A percentile compares a stretch with the other conserved stretches of the same genome.
Conservation (phyloP, 2,329 filamentous ascomycete species). For the Eurotiales sp. region DNA sequence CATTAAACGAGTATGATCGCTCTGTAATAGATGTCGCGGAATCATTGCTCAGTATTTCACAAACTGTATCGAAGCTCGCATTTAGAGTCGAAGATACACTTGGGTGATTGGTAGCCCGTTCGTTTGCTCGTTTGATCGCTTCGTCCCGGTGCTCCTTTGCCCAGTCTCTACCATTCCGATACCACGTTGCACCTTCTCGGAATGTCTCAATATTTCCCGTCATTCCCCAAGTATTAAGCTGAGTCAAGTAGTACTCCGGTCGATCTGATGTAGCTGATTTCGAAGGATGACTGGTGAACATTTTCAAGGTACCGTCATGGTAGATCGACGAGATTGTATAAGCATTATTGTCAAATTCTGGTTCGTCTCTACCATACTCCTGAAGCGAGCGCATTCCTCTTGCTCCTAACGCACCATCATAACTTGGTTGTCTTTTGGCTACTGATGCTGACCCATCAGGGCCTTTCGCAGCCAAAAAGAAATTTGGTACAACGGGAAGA, state of each 20-base stretch:
- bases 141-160: constrained; percentile 5
- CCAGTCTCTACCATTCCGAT: not conserved
- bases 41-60: too few relatives aligned
- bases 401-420: not conserved
- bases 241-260: constrained; percentile 1
- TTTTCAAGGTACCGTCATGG: not conserved
- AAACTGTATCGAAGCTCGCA: not conserved
- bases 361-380: not conserved
- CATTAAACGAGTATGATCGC: too few relatives aligned
- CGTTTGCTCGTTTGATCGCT: constrained; percentile 1
- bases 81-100: too few relatives aligned
- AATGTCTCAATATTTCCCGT: not conserved
- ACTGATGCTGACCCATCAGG: not conserved
- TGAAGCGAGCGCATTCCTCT: too few relatives aligned
- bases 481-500: constrained; percentile 37
- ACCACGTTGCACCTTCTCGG: not conserved
- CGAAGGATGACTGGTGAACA: not conserved
- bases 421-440: constrained; percentile 1
- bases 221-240: too few relatives aligned
- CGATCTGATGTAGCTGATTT: not conserved
- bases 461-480: constrained; percentile 30
- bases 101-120: too few relatives aligned
- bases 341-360: constrained; percentile 9
- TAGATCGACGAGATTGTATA: constrained; percentile 4
- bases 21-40: too few relatives aligned